Conservation (phyloP, 78 protist species). For the Pigoraptor vietnamica region DNA sequence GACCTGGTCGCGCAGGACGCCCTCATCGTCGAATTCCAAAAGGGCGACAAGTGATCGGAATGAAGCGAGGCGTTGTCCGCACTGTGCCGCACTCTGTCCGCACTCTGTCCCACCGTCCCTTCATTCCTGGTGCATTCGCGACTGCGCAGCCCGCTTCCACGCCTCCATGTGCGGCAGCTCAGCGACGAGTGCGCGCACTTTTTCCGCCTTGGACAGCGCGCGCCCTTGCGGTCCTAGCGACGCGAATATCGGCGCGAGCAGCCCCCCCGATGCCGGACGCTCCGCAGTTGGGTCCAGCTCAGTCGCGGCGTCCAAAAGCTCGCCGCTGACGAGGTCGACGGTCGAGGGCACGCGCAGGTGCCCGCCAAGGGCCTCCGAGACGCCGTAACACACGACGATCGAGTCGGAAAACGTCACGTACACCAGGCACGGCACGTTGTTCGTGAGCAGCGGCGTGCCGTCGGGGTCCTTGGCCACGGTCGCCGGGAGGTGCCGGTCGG, state of each 20-base stretch:
- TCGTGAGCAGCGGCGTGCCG: neutral
- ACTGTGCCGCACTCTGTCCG: neutral
- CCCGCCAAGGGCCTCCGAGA: neutral
- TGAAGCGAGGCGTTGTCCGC: neutral
- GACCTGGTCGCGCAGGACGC: neutral
- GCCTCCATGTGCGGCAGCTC: neutral
- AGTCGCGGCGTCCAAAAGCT: neutral
- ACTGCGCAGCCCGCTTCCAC: neutral
- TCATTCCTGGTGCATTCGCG: neutral
- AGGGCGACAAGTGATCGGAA: slow-evolving; percentile 2
- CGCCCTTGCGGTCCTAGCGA: too few species aligned
- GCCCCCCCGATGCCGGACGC: too few species aligned
- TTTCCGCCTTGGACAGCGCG: neutral
- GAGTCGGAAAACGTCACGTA: neutral
- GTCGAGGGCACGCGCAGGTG: neutral
- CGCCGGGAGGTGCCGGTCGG: neutral
- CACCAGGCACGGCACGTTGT: neutral
- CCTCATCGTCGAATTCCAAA: neutral
- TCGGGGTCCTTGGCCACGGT: neutral
- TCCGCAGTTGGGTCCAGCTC: too few species aligned
- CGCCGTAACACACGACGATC: neutral
- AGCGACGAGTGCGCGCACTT: neutral
- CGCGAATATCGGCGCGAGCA: neutral
- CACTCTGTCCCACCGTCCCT: too few species aligned
- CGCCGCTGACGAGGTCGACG: neutral